Percentiles rank a stretch among this genome's conserved stretches.
These are phyloP conservation scores for Sonneratia alba DNA, from an alignment of 345 rosid species.

Conservation along the genomic window DNA sequence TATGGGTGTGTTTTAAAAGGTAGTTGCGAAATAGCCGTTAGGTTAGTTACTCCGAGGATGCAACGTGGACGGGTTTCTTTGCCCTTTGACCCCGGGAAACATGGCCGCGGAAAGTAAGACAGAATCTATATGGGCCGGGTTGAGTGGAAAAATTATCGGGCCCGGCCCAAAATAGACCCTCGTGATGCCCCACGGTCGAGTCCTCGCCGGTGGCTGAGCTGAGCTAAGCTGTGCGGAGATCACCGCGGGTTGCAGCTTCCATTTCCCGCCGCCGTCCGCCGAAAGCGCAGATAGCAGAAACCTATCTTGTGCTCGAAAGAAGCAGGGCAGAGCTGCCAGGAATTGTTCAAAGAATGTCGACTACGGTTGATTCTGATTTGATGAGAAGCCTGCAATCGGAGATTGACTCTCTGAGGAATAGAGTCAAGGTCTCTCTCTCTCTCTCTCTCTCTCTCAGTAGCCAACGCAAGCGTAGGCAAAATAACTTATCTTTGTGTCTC, in stretches of 20 bases:
- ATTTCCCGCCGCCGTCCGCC: neutral
- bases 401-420: slow-evolving; percentile 19
- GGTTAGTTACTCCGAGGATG: neutral
- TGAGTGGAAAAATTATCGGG: no score
- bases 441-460: neutral
- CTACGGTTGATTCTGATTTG: neutral
- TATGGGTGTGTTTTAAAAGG: neutral
- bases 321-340: neutral
- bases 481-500: neutral
- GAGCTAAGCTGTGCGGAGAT: neutral
- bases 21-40: slow-evolving; percentile 2
- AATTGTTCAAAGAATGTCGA: slow-evolving; percentile 6
- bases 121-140: no score
- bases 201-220: slow-evolving; percentile 1
- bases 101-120: neutral
- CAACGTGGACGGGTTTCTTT: neutral
- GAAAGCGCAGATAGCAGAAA: neutral
- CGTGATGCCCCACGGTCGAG: neutral
- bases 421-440: slow-evolving; percentile 16
- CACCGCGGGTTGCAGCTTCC: neutral
- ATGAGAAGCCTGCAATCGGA: slow-evolving; percentile 10
- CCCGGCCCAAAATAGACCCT: neutral
- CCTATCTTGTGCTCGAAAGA: slow-evolving; percentile 12
- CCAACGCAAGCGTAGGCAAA: neutral
- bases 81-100: neutral